Percentiles rank a stretch among this genome's conserved stretches.
These are phyloP conservation scores for Cicer cuneatum DNA, from an alignment of 306 rosid species.

Conservation along the genomic window DNA sequence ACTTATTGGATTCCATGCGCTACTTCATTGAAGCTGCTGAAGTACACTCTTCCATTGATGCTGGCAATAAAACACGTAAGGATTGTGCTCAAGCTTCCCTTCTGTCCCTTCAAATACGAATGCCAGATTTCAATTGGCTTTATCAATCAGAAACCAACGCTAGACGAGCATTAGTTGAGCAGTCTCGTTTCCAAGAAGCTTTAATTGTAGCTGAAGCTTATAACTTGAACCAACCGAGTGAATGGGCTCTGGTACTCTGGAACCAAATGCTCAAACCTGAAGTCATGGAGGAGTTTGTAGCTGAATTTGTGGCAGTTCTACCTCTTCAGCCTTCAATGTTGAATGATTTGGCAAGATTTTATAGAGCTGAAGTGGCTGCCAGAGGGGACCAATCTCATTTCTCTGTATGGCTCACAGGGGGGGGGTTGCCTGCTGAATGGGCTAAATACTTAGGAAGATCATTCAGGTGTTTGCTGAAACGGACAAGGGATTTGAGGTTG, in stretches of 20 bases:
- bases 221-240: slow-evolving; percentile 92
- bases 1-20: slow-evolving; percentile 87
- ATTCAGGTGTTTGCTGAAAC: slow-evolving; percentile 81
- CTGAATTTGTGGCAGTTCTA: slow-evolving; percentile 89
- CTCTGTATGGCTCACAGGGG: slow-evolving; percentile 97
- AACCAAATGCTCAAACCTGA: slow-evolving; percentile 98
- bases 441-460: slow-evolving; percentile 92
- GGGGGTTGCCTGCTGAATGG: slow-evolving; percentile 98
- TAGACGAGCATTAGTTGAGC: slow-evolving; percentile 88
- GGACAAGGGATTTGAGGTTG: slow-evolving; percentile 88
- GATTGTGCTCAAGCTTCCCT: slow-evolving; percentile 97
- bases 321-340: slow-evolving; percentile 93
- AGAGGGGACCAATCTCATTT: slow-evolving; percentile 97
- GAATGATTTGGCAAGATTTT: slow-evolving; percentile 80
- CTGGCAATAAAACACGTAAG: slow-evolving; percentile 90
- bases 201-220: slow-evolving; percentile 97
- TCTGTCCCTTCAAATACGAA: slow-evolving; percentile 90
- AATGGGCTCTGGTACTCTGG: slow-evolving; percentile 98
- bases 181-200: slow-evolving; percentile 94
- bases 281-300: slow-evolving; percentile 88
- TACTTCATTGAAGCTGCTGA: slow-evolving; percentile 97
- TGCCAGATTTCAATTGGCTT: slow-evolving; percentile 95
- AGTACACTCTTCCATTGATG: slow-evolving; percentile 93
- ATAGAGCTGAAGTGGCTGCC: slow-evolving; percentile 89
- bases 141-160: slow-evolving; percentile 84